These are phyloP conservation scores for Penicillium cosmopolitanum DNA, from an alignment of 495 filamentous ascomycete genomes.

Conservation along the genomic window DNA sequence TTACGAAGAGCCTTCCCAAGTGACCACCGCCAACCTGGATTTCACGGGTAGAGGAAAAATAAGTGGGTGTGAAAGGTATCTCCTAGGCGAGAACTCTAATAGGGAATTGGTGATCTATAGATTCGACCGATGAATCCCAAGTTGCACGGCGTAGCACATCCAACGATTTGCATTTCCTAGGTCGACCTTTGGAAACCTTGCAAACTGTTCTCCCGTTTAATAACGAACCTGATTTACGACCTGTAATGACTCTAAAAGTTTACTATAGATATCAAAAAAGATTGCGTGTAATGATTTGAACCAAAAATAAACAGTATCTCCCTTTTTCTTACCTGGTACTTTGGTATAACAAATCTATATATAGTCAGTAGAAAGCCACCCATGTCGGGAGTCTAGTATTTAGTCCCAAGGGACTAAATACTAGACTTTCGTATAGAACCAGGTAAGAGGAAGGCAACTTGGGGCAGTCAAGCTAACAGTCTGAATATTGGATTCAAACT, in stretches of 20 bases:
- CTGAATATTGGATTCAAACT: not conserved
- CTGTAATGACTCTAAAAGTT: not conserved
- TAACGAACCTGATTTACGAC: not conserved
- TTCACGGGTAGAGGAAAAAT: slow-evolving; percentile 60
- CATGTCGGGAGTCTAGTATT: no score
- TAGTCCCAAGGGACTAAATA: no score
- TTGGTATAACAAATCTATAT: not conserved
- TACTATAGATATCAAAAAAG: not conserved
- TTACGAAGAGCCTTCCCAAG: slow-evolving; percentile 26
- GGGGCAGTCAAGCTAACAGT: no score
- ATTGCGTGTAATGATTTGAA: not conserved
- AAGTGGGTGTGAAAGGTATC: slow-evolving; percentile 63
- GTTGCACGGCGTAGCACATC: not conserved
- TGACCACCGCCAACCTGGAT: slow-evolving; percentile 51
- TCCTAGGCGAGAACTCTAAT: slow-evolving; percentile 60
- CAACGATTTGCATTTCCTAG: no score
- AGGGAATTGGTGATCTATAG: slow-evolving; percentile 58
- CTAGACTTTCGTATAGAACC: no score
- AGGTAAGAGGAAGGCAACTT: no score
- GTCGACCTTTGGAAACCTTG: no score
- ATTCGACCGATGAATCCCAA: slow-evolving; percentile 45
- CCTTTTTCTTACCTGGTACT: not conserved
- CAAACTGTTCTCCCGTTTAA: not conserved
- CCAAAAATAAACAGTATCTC: no score
- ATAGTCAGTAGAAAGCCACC: no score